Conservation (phyloP, 2,329 filamentous ascomycete species). For the Colletotrichum sp. region DNA sequence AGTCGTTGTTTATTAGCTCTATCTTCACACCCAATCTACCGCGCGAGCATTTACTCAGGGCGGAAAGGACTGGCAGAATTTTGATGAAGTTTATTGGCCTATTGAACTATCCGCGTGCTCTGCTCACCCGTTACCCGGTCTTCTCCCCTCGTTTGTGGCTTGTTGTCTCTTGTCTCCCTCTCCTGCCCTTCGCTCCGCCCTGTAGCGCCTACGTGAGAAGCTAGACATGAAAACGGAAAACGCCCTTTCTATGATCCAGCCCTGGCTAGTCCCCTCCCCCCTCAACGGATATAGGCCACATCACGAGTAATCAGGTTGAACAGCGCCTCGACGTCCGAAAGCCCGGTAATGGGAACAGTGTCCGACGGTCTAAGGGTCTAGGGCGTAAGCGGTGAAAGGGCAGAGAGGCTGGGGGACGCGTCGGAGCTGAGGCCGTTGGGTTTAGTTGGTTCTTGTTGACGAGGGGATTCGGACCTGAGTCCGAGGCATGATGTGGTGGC, state of each 20-base stretch:
- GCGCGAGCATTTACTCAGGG: neutral
- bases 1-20: neutral
- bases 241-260: neutral
- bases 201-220: neutral
- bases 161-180: neutral
- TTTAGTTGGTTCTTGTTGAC: neutral
- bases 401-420: neutral
- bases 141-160: neutral
- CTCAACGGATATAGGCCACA: neutral
- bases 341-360: neutral
- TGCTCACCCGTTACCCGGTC: neutral
- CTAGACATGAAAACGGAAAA: neutral
- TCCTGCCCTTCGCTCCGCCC: neutral
- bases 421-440: neutral
- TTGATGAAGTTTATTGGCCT: neutral
- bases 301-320: neutral
- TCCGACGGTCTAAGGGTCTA: neutral
- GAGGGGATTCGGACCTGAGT: neutral
- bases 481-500: neutral
- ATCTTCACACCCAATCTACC: neutral
- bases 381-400: neutral
- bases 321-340: neutral
- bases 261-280: neutral
- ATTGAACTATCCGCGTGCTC: neutral
- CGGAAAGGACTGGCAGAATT: neutral